Evolutionary conservation across 2,329 filamentous ascomycete species (phyloP).

Genomic region (Aschersonia sp.): DNA sequence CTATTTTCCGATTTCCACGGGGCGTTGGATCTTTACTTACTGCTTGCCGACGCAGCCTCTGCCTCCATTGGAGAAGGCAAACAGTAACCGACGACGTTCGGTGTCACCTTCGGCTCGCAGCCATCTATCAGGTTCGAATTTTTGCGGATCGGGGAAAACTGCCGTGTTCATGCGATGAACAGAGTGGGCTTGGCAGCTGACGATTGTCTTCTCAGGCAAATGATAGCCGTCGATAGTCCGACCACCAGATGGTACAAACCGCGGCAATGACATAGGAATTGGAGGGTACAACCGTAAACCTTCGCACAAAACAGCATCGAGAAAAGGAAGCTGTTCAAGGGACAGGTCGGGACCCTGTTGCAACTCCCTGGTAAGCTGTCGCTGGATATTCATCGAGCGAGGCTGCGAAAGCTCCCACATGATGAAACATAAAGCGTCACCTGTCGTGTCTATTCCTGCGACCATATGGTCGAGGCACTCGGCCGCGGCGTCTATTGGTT

Average conservation of each 20-base stretch:
- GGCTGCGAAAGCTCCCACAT: conserved; percentile 58
- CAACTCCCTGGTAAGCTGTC: conserved; percentile 37
- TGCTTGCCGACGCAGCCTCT: conserved; percentile 53
- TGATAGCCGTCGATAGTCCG: conserved; percentile 39
- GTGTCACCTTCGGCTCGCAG: conserved; percentile 58
- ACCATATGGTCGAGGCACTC: conserved; percentile 61
- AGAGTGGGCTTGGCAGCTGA: conserved; percentile 47
- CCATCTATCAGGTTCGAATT: conserved; percentile 74
- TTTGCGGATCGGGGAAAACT: conserved; percentile 66
- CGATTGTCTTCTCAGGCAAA: conserved; percentile 37
- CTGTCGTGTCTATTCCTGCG: conserved; percentile 58
- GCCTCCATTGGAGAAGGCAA: conserved; percentile 52
- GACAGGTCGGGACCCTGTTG: conserved; percentile 19
- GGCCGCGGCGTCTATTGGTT: conserved; percentile 42
- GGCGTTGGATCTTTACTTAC: conserved; percentile 29
- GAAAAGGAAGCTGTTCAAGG: conserved; percentile 38
- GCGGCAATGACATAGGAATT: conserved; percentile 53
- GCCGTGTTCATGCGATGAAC: conserved; percentile 43
- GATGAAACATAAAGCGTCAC: conserved; percentile 54
- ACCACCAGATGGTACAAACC: conserved; percentile 39
- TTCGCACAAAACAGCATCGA: conserved; percentile 51
- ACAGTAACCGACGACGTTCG: conserved; percentile 48
- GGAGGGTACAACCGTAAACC: conserved; percentile 47
- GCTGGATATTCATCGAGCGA: conserved; percentile 34
- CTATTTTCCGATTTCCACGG: not conserved